phyloP scores from a whole-genome alignment of 1,139 yeast genomes.

The Hyphopichia pseudoburtonii region DNA sequence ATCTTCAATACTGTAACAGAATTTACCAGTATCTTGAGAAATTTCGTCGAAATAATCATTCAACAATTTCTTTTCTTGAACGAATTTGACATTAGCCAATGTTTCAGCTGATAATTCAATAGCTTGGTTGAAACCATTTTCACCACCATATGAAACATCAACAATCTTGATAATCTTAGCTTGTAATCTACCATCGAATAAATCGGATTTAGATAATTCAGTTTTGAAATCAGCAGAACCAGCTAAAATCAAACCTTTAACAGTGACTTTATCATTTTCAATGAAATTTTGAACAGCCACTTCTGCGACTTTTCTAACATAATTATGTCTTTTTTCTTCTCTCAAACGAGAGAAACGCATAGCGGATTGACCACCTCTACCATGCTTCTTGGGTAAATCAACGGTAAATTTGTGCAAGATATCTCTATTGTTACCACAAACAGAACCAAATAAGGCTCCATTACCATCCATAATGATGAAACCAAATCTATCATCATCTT shows the following conservation, averaged over 20 bases:
- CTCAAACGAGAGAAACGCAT: constrained; percentile 97
- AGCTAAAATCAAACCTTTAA: constrained; percentile 90
- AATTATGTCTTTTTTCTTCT: constrained; percentile 98
- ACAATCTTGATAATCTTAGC: constrained; percentile 89
- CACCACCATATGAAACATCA: constrained; percentile 98
- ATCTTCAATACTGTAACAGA: constrained; percentile 96
- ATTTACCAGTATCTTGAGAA: constrained; percentile 94
- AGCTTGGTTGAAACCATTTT: constrained; percentile 98
- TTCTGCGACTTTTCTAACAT: constrained; percentile 97
- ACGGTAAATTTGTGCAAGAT: constrained; percentile 94
- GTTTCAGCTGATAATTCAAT: constrained; percentile 97
- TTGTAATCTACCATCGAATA: constrained; percentile 86
- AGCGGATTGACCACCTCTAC: constrained; percentile 99
- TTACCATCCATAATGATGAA: constrained; percentile 99
- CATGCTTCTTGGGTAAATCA: constrained; percentile 98
- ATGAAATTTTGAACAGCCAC: constrained; percentile 96
- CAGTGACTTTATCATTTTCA: constrained; percentile 88
- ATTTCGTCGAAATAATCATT: constrained; percentile 93
- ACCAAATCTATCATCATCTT: constrained; percentile 94
- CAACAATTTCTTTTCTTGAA: constrained; percentile 95
- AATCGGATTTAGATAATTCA: constrained; percentile 87
- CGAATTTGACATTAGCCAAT: constrained; percentile 91
- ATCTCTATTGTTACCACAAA: constrained; percentile 95
- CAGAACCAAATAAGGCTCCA: constrained; percentile 94
- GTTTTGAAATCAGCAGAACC: constrained; percentile 99